Conservation (phyloP, 441 rosid species). For the Brassica hybrid region DNA sequence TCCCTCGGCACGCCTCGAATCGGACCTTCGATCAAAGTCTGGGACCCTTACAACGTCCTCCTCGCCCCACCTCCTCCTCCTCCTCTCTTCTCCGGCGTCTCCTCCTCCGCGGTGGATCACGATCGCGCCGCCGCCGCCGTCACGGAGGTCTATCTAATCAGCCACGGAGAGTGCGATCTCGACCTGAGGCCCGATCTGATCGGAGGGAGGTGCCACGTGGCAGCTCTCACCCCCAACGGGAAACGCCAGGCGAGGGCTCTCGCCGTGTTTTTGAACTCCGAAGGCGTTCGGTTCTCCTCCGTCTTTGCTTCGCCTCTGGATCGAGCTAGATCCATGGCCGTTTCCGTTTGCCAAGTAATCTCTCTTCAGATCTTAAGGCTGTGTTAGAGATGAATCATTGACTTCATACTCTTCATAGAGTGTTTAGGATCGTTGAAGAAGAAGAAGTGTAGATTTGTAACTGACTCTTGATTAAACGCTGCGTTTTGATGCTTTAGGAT, state of each 20-base stretch:
- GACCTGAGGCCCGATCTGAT: slow-evolving; percentile 80
- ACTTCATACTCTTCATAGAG: no score
- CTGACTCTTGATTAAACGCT: neutral
- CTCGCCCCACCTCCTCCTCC: slow-evolving; percentile 61
- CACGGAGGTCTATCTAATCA: slow-evolving; percentile 71
- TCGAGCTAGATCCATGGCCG: slow-evolving; percentile 89
- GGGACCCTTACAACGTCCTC: slow-evolving; percentile 92
- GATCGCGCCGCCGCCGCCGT: slow-evolving; percentile 33
- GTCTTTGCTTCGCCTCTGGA: slow-evolving; percentile 85
- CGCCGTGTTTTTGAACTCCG: slow-evolving; percentile 85
- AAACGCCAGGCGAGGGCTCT: slow-evolving; percentile 95
- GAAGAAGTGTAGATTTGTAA: neutral
- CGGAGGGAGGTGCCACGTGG: slow-evolving; percentile 81
- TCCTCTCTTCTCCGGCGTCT: slow-evolving; percentile 56
- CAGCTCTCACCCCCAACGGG: slow-evolving; percentile 72
- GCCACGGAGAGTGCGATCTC: slow-evolving; percentile 85
- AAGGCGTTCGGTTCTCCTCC: slow-evolving; percentile 72
- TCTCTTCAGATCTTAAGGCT: slow-evolving; percentile 15
- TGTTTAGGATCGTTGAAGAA: no score
- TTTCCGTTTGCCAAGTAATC: slow-evolving; percentile 84
- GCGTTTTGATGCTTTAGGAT: neutral
- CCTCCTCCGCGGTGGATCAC: slow-evolving; percentile 36
- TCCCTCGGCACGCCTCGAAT: slow-evolving; percentile 89
- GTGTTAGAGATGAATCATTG: neutral
- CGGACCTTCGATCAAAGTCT: slow-evolving; percentile 94